Conservation (phyloP, 2,329 filamentous ascomycete genomes). For the Fusarium haematococcum region DNA sequence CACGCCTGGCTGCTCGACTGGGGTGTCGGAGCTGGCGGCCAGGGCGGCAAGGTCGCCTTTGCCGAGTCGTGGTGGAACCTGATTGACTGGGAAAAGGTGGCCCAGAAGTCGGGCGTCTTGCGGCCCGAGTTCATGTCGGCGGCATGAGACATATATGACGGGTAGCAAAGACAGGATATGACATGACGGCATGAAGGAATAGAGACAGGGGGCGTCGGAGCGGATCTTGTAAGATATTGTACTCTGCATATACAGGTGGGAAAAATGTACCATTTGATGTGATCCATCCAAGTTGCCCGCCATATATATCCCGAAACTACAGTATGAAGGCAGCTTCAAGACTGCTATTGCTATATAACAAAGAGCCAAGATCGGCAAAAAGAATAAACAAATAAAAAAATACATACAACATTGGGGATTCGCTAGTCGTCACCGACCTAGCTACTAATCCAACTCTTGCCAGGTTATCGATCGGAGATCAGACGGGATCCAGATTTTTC, state of each 20-base stretch:
- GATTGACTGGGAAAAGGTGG: constrained; percentile 86
- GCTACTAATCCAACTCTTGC: constrained; percentile 42
- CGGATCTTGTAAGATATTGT: constrained; percentile 48
- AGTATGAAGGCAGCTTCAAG: neutral
- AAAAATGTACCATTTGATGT: constrained; percentile 46
- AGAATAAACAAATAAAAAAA: neutral
- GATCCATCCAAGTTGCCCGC: constrained; percentile 6
- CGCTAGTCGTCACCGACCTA: constrained; percentile 40
- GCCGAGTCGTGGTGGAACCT: constrained; percentile 87
- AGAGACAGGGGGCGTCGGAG: constrained; percentile 28
- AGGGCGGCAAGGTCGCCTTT: constrained; percentile 80
- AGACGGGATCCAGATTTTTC: constrained; percentile 41
- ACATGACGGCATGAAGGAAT: constrained; percentile 32
- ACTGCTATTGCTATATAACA: neutral
- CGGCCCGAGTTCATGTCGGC: constrained; percentile 51
- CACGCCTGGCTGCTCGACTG: constrained; percentile 92
- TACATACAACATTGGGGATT: constrained; percentile 42
- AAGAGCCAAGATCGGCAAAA: neutral
- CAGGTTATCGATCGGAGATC: constrained; percentile 37
- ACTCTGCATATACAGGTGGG: constrained; percentile 47
- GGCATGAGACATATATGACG: constrained; percentile 2
- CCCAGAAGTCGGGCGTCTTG: constrained; percentile 50
- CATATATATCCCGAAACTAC: neutral
- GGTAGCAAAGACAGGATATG: constrained; percentile 21
- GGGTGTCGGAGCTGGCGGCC: constrained; percentile 66